phyloP scores from a whole-genome alignment of 768 basidiomycete species.

The Roridomyces roridus region DNA sequence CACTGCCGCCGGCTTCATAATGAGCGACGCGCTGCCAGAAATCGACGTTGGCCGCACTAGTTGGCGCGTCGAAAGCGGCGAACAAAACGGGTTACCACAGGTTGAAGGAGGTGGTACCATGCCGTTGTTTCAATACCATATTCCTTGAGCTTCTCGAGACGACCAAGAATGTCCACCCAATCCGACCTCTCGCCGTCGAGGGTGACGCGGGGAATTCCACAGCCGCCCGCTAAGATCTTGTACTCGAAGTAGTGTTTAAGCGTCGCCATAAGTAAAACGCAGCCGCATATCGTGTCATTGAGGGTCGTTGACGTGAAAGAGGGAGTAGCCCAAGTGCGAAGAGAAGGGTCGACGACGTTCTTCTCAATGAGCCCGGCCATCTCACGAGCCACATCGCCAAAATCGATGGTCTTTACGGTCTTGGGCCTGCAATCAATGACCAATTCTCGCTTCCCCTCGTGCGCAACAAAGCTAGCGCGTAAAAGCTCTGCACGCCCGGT shows the following conservation, averaged over 20 bases:
- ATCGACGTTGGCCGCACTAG: conserved; percentile 3
- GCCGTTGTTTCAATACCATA: conserved; percentile 40
- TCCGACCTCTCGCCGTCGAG: conserved; percentile 47
- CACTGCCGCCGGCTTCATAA: conserved; percentile 3
- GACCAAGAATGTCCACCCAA: conserved; percentile 39
- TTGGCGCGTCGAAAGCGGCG: conserved; percentile 36
- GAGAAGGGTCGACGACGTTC: conserved; percentile 33
- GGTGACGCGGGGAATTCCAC: conserved; percentile 52
- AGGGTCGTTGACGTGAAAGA: conserved; percentile 50
- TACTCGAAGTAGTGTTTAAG: conserved; percentile 47
- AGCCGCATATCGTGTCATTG: conserved; percentile 40
- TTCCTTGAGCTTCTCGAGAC: conserved; percentile 43
- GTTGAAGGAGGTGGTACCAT: conserved; percentile 48
- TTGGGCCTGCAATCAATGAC: conserved; percentile 8
- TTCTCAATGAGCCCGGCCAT: conserved; percentile 30
- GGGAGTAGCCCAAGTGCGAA: conserved; percentile 48
- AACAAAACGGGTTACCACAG: conserved; percentile 43
- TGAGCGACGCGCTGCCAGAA: conserved; percentile 12
- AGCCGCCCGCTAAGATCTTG: conserved; percentile 30
- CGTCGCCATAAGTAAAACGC: conserved; percentile 48
- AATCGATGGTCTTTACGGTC: conserved; percentile 24
- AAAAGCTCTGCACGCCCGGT: conserved; percentile 41
- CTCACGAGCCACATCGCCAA: conserved; percentile 28
- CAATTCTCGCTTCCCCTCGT: conserved; percentile 30
- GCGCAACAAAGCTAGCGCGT: conserved; percentile 35